Evolutionary conservation across 2,329 filamentous ascomycete species (phyloP), one percentile per base, ranked within the genome.

Genomic region (Calonectria montana): DNA sequence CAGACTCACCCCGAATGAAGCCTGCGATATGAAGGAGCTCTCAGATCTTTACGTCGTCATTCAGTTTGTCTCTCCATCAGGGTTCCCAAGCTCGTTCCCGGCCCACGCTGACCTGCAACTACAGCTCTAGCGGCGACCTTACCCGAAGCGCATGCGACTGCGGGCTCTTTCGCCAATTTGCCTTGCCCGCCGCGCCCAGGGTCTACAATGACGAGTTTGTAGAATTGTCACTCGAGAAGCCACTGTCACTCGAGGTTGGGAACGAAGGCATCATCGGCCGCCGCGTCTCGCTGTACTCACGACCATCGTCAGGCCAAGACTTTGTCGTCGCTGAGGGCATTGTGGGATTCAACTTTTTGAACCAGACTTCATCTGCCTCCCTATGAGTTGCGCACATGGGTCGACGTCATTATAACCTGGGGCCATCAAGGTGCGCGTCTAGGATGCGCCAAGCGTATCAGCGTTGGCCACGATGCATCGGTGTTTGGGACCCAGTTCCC

Each of bases 241-340:
- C 86, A 0, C 76, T 88, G 4, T 86, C 84, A 0, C 80, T 88
- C 1, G 80, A 84, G 67, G 85, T 88, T 10, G 86, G 87, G 1
- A 79, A 80, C 29, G 79, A 85, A 10, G 87, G 87, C 12, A 87
- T 88, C 64, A 88, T 88, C 23, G 87, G 87, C 0, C 81, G 87
- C 5, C 80, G 87, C 12, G 86, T 88, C 1, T 87, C 86, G 0
- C 65, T 88, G 0, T 82, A 80, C 35, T 79, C 81, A 0, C 73
- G 78, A 0, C 67, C 74, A 0, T 57, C 66, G 0, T 71, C 66
- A 73, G 82, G 82, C 13, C 71, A 47, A 35, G 77, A 76, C 29
- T 74, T 75, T 6, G 80, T 86, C 0, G 73, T 87, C 4, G 86
- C 87, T 0, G 86, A 88, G 73, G 87, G 87, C 0, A 86, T 88